phyloP scores from a whole-genome alignment of 2,329 filamentous ascomycete genomes.

The Calonectria hawksworthii region DNA sequence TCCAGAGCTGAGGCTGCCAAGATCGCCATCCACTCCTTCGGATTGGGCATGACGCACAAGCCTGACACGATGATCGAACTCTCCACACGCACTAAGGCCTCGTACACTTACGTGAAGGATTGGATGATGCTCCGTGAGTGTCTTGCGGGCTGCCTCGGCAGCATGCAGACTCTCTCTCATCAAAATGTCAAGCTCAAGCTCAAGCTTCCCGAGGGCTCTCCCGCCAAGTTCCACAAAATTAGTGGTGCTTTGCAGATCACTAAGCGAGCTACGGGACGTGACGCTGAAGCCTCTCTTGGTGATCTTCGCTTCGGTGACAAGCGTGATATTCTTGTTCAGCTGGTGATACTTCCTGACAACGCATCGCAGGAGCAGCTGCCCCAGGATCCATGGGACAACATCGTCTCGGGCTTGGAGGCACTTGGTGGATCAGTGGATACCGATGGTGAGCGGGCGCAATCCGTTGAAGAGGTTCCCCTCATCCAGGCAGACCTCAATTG shows the following conservation, averaged over 20 bases:
- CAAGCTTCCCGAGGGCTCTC: slow-evolving; percentile 93
- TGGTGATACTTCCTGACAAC: slow-evolving; percentile 91
- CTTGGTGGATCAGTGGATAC: slow-evolving; percentile 89
- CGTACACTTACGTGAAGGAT: slow-evolving; percentile 98
- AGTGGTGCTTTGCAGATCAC: slow-evolving; percentile 96
- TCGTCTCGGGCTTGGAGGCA: slow-evolving; percentile 94
- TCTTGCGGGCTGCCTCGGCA: slow-evolving; percentile 90
- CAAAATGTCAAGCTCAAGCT: slow-evolving; percentile 98
- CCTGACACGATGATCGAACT: slow-evolving; percentile 99
- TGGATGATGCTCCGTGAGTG: slow-evolving; percentile 99
- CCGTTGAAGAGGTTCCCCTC: slow-evolving; percentile 93
- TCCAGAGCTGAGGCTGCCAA: slow-evolving; percentile 97
- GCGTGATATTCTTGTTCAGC: slow-evolving; percentile 90
- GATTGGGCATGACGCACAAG: slow-evolving; percentile 96
- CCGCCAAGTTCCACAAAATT: slow-evolving; percentile 98
- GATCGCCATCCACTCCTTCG: slow-evolving; percentile 97
- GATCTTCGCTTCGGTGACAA: slow-evolving; percentile 97
- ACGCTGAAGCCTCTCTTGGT: slow-evolving; percentile 92
- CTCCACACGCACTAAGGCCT: slow-evolving; percentile 94
- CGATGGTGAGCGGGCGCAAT: slow-evolving; percentile 85
- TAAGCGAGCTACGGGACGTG: slow-evolving; percentile 93
- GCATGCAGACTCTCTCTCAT: slow-evolving; percentile 94
- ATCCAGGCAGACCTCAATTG: slow-evolving; percentile 96
- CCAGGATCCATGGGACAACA: slow-evolving; percentile 96
- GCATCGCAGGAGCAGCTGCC: slow-evolving; percentile 86